These are phyloP conservation scores for Chamaecrista fasciculata DNA, from an alignment of 306 rosid species.

Conservation along the genomic window DNA sequence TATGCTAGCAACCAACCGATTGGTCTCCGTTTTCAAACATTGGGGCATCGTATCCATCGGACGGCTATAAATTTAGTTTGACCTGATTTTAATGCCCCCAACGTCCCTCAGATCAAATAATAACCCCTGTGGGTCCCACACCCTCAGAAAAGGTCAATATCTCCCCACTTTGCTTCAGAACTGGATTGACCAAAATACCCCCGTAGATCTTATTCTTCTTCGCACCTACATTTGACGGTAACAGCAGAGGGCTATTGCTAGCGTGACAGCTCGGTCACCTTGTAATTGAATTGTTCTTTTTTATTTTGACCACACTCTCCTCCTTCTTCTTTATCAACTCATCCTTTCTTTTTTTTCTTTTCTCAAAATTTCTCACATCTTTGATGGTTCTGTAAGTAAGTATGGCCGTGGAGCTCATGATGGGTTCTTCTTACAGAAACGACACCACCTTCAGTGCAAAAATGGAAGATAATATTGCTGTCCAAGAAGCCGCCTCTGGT, in stretches of 20 bases:
- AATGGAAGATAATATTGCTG: constrained; percentile 51
- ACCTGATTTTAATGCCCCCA: constrained; percentile 30
- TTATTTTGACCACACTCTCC: constrained; percentile 56
- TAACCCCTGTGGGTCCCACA: constrained; percentile 14
- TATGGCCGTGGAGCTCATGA: constrained; percentile 65
- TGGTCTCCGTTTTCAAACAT: background rate
- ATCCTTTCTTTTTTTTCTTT: background rate
- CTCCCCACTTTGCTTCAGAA: constrained; percentile 6
- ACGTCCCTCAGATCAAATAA: background rate
- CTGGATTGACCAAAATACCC: constrained; percentile 16
- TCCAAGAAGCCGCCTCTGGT: constrained; percentile 68
- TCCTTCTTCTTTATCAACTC: constrained; percentile 33
- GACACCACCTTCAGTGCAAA: constrained; percentile 25
- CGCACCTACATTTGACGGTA: constrained; percentile 46
- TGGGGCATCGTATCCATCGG: constrained; percentile 23
- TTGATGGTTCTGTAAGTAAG: constrained; percentile 35
- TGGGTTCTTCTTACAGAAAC: constrained; percentile 18
- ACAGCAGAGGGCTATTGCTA: constrained; percentile 32
- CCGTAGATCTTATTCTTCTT: constrained; percentile 32
- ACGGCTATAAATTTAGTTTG: constrained; percentile 39
- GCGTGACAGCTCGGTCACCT: constrained; percentile 57
- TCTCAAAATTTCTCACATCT: background rate
- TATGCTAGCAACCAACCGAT: constrained; percentile 31
- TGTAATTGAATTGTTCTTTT: constrained; percentile 29
- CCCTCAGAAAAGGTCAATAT: constrained; percentile 32